Evolutionary conservation across 352 stramenopile genomes (phyloP), one percentile per base, ranked within the genome.

Genomic region (Pythium sp.): DNA sequence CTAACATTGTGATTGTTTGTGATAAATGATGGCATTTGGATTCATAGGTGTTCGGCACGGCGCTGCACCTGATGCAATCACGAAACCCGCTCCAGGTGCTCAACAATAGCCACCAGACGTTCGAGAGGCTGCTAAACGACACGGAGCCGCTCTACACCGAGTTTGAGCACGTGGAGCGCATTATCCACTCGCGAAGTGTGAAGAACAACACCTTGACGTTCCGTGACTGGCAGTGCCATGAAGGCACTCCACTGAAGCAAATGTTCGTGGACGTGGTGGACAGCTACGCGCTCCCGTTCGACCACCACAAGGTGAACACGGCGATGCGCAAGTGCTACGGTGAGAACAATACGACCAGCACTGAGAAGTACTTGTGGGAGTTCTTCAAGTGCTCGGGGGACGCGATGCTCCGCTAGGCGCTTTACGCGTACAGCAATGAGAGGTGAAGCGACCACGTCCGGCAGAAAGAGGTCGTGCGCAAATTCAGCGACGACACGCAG

Each of bases 231-330:
- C 11, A 38, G 24, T 26, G 30, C 7, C 1, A 69, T 62, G 18
- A 58, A 24, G 51, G 51, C 11, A 14, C 36, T 74, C 12, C 47
- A 5, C n/a, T 18, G 5, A 73, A 46, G 2, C 66, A 60, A 0
- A 68, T 77, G 67, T 81, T 75, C 36, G 24, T 81, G 15, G 72
- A 79, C 32, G 67, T 81, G n/a, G 6, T 62, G 28, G 43, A 79
- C 3, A 68, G 66, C 54, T 75, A 77, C 41, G 38, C 73, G 2
- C 30, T 81, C 32, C 74, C 74, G 3, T 81, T 81, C 47, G 58
- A 71, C 11, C 28, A 71, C 7, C 55, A 12, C 30, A 34, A 22
- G 14, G 46, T 64, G 2, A 57, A 56, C 24, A 51, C 58, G 11
- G 65, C 65, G 1, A 30, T 62, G 14, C 54, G 58, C 32, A 18